A percentile compares a stretch with the other conserved stretches of the same genome.
Conservation (phyloP, 495 filamentous ascomycete species). For the Neurospora terricola region DNA sequence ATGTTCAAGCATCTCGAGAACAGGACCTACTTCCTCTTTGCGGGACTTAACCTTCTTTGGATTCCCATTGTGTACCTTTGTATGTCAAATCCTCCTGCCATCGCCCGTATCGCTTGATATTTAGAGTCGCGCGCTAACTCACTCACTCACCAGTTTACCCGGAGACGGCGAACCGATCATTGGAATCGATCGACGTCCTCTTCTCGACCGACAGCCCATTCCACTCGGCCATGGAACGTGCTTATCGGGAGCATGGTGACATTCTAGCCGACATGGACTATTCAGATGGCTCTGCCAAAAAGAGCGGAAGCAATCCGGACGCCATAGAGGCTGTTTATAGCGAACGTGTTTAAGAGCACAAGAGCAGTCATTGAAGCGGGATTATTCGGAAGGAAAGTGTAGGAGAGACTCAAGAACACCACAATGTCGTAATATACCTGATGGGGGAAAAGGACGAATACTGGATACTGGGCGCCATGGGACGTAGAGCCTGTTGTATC, state of each 20-base stretch:
- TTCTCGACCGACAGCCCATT: slow-evolving; percentile 30
- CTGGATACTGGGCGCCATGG: background rate
- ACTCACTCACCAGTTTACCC: slow-evolving; percentile 42
- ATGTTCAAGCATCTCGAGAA: slow-evolving; percentile 49
- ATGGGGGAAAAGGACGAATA: background rate
- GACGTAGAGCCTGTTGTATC: background rate
- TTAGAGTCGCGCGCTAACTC: slow-evolving; percentile 4
- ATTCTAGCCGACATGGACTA: background rate
- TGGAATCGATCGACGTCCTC: slow-evolving; percentile 66
- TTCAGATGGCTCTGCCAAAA: background rate
- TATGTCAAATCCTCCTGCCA: background rate
- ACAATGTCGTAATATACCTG: background rate
- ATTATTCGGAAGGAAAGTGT: background rate
- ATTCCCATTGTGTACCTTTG: slow-evolving; percentile 11
- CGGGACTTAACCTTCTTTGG: slow-evolving; percentile 3
- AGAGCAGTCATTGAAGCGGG: background rate
- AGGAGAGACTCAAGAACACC: background rate
- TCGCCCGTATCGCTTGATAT: background rate
- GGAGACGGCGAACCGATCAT: slow-evolving; percentile 57
- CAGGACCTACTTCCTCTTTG: slow-evolving; percentile 15
- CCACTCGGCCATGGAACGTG: slow-evolving; percentile 10
- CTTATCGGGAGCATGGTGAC: slow-evolving; percentile 6
- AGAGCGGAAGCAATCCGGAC: background rate
- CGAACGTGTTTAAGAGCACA: background rate
- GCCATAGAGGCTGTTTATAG: background rate